Conservation (phyloP, 148 eudicot genomes). For the Rhododendron henanense region DNA sequence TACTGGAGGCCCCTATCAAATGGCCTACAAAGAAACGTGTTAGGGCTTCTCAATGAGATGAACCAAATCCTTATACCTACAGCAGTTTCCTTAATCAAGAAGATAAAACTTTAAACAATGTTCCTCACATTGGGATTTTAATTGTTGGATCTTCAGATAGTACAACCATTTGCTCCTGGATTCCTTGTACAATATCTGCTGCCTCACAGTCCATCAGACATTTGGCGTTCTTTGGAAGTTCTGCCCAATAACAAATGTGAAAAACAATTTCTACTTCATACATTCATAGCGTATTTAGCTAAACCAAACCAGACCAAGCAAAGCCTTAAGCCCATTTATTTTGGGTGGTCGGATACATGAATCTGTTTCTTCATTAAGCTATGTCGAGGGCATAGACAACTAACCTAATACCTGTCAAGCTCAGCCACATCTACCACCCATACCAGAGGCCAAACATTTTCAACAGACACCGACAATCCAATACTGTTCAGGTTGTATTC, state of each 20-base stretch:
- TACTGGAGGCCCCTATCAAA: conserved; percentile 74
- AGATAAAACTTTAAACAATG: conserved; percentile 6
- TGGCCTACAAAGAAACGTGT: conserved; percentile 45
- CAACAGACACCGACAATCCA: neutral
- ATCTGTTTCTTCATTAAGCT: neutral
- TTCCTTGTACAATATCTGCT: conserved; percentile 70
- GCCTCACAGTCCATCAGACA: conserved; percentile 95
- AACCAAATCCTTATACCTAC: neutral
- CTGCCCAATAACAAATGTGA: conserved; percentile 31
- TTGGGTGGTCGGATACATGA: neutral
- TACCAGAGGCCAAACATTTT: neutral
- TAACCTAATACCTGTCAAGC: neutral
- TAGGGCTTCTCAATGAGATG: conserved; percentile 13
- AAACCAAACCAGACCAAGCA: neutral
- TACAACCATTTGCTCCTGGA: conserved; percentile 80
- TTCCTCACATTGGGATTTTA: conserved; percentile 72
- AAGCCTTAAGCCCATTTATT: neutral
- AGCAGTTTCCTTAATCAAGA: neutral
- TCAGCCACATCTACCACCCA: neutral
- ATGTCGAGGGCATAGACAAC: neutral
- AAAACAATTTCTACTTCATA: neutral
- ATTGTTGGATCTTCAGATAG: conserved; percentile 88
- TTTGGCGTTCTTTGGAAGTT: conserved; percentile 55
- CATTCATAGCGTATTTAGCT: neutral
- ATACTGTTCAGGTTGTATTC: neutral